These are phyloP conservation scores for Epichloe festucae DNA, from an alignment of 2,329 filamentous ascomycete species.

Conservation along the genomic window DNA sequence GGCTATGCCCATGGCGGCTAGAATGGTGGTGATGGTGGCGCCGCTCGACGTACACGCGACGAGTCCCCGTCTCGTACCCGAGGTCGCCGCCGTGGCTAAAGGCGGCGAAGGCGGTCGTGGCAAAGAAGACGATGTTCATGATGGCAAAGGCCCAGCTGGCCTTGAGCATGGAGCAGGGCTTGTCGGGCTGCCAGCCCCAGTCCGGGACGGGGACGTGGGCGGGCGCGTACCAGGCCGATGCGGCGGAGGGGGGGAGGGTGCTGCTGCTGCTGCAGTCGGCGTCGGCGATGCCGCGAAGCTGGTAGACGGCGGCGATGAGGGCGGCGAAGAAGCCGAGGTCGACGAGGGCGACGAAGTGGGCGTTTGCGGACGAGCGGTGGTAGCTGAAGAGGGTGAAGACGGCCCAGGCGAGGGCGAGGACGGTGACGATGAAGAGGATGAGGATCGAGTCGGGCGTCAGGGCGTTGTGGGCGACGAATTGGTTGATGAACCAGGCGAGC, in stretches of 20 bases:
- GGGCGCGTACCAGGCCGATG: slow-evolving; percentile 35
- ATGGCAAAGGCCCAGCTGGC: slow-evolving; percentile 80
- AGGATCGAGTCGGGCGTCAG: slow-evolving; percentile 51
- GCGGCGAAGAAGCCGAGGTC: slow-evolving; percentile 51
- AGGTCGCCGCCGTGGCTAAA: slow-evolving; percentile 42
- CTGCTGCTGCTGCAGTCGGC: slow-evolving; percentile 50
- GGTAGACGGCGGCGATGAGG: slow-evolving; percentile 49
- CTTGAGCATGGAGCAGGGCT: slow-evolving; percentile 87
- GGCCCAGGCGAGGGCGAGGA: slow-evolving; percentile 50
- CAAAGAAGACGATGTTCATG: slow-evolving; percentile 75
- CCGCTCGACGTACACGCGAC: slow-evolving; percentile 9
- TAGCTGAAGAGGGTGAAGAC: slow-evolving; percentile 54
- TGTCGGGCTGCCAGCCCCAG: slow-evolving; percentile 45
- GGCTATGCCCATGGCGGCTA: slow-evolving; percentile 28
- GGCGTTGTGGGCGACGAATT: slow-evolving; percentile 41
- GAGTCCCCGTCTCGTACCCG: slow-evolving; percentile 20
- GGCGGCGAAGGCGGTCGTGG: slow-evolving; percentile 61
- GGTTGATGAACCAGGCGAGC: slow-evolving; percentile 53
- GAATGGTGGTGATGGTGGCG: slow-evolving; percentile 16
- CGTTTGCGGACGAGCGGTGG: slow-evolving; percentile 47
- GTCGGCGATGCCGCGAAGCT: slow-evolving; percentile 42
- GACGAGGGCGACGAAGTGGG: slow-evolving; percentile 46
- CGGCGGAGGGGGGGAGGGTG: slow-evolving; percentile 26
- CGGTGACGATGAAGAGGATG: slow-evolving; percentile 53
- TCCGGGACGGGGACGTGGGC: slow-evolving; percentile 42